These are phyloP conservation scores for Helotiales sp. DNA, from an alignment of 2,329 filamentous ascomycete genomes.

Conservation along the genomic window DNA sequence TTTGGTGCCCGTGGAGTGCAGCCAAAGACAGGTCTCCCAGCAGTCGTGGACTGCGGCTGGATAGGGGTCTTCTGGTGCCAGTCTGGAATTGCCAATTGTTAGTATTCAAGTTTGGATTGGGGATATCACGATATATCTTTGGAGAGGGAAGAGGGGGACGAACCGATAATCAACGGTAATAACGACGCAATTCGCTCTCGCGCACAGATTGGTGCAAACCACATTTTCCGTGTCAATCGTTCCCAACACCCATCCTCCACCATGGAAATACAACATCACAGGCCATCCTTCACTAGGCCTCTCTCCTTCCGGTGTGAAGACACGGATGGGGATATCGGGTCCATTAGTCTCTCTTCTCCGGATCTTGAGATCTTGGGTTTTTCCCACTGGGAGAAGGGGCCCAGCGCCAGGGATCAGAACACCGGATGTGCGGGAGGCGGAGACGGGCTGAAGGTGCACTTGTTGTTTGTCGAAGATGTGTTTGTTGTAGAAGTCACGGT, in stretches of 20 bases:
- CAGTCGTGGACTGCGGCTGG: conserved; percentile 57
- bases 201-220: conserved; percentile 55
- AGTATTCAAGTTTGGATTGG: background rate
- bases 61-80: conserved; percentile 57
- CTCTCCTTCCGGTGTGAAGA: conserved; percentile 49
- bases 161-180: conserved; percentile 57
- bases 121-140: background rate
- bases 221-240: conserved; percentile 59
- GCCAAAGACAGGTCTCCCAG: conserved; percentile 56
- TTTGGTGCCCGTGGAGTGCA: conserved; percentile 20
- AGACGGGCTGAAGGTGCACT: conserved; percentile 54
- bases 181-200: conserved; percentile 50
- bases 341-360: conserved; percentile 43
- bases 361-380: conserved; percentile 25
- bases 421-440: conserved; percentile 50
- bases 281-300: conserved; percentile 52
- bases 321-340: conserved; percentile 47
- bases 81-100: conserved; percentile 34
- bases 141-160: background rate
- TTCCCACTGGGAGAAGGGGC: conserved; percentile 44
- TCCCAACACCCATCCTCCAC: conserved; percentile 59
- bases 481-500: conserved; percentile 29
- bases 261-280: conserved; percentile 56
- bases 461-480: conserved; percentile 37
- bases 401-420: conserved; percentile 54